Percentiles rank a stretch among this genome's conserved stretches.
Conservation (phyloP, 2,329 filamentous ascomycete species). For the Teratosphaeria pseudoeucalypti region DNA sequence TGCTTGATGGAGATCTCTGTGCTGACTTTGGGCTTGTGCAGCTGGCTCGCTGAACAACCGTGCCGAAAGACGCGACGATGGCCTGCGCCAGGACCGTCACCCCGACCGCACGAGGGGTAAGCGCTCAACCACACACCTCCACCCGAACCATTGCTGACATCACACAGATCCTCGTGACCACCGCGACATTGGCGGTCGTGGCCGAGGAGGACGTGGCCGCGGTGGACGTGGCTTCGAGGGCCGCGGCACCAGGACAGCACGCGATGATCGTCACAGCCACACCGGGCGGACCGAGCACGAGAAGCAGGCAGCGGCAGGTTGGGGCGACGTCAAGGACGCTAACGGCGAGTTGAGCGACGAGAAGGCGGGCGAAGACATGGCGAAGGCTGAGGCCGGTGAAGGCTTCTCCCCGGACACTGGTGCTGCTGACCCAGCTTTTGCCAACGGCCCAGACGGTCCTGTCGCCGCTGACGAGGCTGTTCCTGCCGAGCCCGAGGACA, state of each 20-base stretch:
- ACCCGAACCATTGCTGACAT: conserved; percentile 31
- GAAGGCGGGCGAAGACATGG: conserved; percentile 81
- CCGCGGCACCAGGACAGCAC: conserved; percentile 32
- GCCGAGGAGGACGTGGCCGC: conserved; percentile 36
- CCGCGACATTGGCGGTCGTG: conserved; percentile 2
- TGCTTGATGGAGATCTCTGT: not conserved
- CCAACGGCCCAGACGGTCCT: conserved; percentile 32
- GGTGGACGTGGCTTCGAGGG: conserved; percentile 40
- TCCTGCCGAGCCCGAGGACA: conserved; percentile 50
- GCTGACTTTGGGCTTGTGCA: conserved; percentile 1
- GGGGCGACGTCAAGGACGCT: conserved; percentile 61
- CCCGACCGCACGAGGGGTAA: conserved; percentile 28
- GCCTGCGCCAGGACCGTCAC: conserved; percentile 39
- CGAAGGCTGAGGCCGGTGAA: conserved; percentile 73
- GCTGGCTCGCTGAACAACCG: conserved; percentile 77
- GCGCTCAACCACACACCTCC: conserved; percentile 13
- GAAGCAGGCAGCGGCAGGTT: conserved; percentile 81
- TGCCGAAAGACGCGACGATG: conserved; percentile 64
- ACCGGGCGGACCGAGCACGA: conserved; percentile 58
- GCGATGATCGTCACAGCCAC: conserved; percentile 55
- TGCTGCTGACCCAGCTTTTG: conserved; percentile 34
- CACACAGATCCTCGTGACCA: conserved; percentile 18
- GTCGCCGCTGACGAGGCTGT: conserved; percentile 20
- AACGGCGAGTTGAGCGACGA: conserved; percentile 82
- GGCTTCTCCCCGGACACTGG: conserved; percentile 24